Base-by-base conservation (phyloP, 805 yeast species). In the Brettanomyces anomalus region DNA sequence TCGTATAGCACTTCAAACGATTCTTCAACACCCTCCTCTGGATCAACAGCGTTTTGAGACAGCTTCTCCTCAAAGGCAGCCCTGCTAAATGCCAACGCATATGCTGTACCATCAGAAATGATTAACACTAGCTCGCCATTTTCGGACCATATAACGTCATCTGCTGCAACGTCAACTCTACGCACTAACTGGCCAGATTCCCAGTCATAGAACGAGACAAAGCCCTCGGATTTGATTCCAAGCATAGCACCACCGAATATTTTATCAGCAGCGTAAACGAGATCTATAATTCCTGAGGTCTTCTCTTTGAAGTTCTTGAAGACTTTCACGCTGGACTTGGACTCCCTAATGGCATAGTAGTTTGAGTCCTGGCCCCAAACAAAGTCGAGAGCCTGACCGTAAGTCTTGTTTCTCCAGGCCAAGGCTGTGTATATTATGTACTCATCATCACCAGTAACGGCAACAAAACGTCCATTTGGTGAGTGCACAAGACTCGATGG, bases 381-480 rank as follows among this genome's bases (percentile, higher is more conserved):
- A 61, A 94, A 87, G 57, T 88, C 97, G 43, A 79, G 66, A 17
- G 95, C 96, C 44, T 77, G 74, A 49, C 97, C 97, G 63, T 85
- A 93, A 40, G 88, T 73, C 67, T 88, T 93, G 57, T 90, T 88
- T 69, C 98, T 79, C 98, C 98, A 93, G 1, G 97, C 97, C 55
- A 93, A 74, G 2, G 98, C 90, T 2, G 97, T 89, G 66, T 90
- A 93, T 43, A 93, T 82, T 54, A 90, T 86, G 62, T 87, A 90
- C 65, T 93, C 99, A 46, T 96, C 97, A 66, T 93, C 98, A 58
- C 99, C 99, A 37, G 90, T 83, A 40, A 93, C 96, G 21, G 97
- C 84, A 33, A 89, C 97, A 61, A 85, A 93, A 64, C 96, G 79
- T 49, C 99, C 99, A 60, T 93, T 93, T 49, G 97, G 97, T 37